These are phyloP conservation scores for Hymenoscyphus fructigenus DNA, from an alignment of 2,329 filamentous ascomycete genomes.

Conservation along the genomic window DNA sequence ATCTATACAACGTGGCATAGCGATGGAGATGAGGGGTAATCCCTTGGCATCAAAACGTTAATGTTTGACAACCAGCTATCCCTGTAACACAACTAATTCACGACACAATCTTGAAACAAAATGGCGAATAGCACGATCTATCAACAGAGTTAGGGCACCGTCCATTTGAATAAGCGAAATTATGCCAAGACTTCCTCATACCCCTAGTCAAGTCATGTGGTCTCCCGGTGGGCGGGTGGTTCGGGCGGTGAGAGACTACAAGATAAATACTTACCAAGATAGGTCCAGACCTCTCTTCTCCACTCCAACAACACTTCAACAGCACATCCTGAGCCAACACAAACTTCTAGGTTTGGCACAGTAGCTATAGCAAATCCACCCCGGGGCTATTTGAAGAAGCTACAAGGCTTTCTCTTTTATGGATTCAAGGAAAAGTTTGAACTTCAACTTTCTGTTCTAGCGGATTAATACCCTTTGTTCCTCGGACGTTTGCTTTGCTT, in stretches of 20 bases:
- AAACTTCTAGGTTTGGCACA: background rate
- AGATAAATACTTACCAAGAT: background rate
- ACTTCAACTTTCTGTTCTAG: background rate
- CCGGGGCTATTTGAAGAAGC: background rate
- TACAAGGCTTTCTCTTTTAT: background rate
- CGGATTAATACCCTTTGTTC: background rate
- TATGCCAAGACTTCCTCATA: background rate
- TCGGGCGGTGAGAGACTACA: background rate
- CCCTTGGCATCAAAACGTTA: background rate
- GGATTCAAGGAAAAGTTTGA: background rate
- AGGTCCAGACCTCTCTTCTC: background rate
- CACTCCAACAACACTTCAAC: background rate
- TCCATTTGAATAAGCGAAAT: background rate
- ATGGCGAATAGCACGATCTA: background rate
- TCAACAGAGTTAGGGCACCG: background rate
- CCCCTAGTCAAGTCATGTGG: background rate
- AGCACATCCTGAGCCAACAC: background rate
- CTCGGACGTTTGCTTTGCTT: background rate
- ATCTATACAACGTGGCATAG: background rate
- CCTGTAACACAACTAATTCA: background rate
- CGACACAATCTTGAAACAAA: background rate
- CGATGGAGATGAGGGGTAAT: background rate
- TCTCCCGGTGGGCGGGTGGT: background rate
- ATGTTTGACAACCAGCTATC: background rate
- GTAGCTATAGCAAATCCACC: background rate